Percentiles rank a stretch among this genome's conserved stretches.
Evolutionary conservation across 306 rosid genomes (phyloP).

Genomic region (Gynostemma pentaphyllum): DNA sequence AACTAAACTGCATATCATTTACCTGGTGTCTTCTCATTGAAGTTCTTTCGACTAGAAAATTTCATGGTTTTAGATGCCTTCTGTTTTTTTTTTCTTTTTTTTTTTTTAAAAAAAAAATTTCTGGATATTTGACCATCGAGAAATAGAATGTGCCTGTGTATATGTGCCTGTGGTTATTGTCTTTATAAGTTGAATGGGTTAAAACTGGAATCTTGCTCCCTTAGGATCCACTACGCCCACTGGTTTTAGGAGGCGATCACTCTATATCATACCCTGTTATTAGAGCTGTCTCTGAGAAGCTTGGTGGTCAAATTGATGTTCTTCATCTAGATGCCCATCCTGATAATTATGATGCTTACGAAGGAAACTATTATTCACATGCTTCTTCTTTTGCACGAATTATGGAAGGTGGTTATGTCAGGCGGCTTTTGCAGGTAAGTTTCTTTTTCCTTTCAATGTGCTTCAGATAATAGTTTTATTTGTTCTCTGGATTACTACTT

Average conservation of each 20-base stretch:
- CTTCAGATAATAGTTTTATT: not conserved
- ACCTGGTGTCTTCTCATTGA: not conserved
- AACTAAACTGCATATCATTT: not conserved
- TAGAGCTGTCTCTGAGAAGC: conserved; percentile 89
- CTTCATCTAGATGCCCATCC: conserved; percentile 99
- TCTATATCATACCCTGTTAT: conserved; percentile 87
- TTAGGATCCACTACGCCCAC: conserved; percentile 75
- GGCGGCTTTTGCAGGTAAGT: conserved; percentile 87
- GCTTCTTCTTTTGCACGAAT: conserved; percentile 97
- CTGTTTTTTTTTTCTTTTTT: not conserved
- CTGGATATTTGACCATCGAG: too few species aligned
- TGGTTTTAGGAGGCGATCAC: conserved; percentile 96
- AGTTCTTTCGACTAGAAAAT: not conserved
- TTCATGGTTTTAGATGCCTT: not conserved
- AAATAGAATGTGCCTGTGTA: not conserved
- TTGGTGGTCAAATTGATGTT: conserved; percentile 81
- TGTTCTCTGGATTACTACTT: not conserved
- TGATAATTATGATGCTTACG: conserved; percentile 66
- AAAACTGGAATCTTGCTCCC: conserved; percentile 8
- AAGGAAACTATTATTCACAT: conserved; percentile 83
- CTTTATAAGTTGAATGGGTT: not conserved
- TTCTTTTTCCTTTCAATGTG: conserved; percentile 9
- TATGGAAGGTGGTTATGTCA: conserved; percentile 91
- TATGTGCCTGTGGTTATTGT: not conserved
- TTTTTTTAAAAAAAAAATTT: too few species aligned